Evolutionary conservation across 352 stramenopile species (phyloP), one percentile per base, ranked within the genome.

Genomic region (Phytophthora quininea): DNA sequence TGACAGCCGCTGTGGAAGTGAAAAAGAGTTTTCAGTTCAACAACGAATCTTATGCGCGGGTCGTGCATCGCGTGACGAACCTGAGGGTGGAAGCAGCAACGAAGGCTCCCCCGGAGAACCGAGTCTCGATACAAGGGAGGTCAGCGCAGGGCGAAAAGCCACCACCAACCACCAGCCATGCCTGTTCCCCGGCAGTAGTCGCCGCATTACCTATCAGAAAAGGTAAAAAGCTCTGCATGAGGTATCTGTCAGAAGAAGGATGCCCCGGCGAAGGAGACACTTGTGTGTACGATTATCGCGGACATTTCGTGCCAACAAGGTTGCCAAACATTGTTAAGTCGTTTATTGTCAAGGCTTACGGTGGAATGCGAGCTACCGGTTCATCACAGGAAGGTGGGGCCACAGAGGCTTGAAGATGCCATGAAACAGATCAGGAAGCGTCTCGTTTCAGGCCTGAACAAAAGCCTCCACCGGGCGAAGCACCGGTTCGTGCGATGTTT

Each of bases 151-250:
- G 5, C 12, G n/a, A 48, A 48, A 29, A 7, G 12, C 4, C 42
- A 15, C 19, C 7, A 2, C 24, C 3, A 40, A 8, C 30, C 14
- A 10, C 11, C 9, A 37, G 7, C 35, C 35, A 40, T 40, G 3
- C 15, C 49, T 40, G 27, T 37, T 19, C 5, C 12, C 30, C 51
- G n/a, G 9, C 37, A 24, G 15, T 58, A 9, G 24, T 68, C 7
- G 30, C 46, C 0, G 61, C 61, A 1, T 27, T 62, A 19, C 53
- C 46, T 3, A 62, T 62, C 33, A 31, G 54, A 30, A 45, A 54
- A 35, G 53, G 46, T 9, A 68, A 62, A 12, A 49, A 47, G 27
- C 29, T 68, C 3, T 68, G 61, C 29, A 62, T 68, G 47, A 57
- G 48, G 45, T 62, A 49, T 51, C 31, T 56, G 6, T 62, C 61